Base-by-base conservation (phyloP, 352 stramenopile species). In the Pythium aphanidermatum region DNA sequence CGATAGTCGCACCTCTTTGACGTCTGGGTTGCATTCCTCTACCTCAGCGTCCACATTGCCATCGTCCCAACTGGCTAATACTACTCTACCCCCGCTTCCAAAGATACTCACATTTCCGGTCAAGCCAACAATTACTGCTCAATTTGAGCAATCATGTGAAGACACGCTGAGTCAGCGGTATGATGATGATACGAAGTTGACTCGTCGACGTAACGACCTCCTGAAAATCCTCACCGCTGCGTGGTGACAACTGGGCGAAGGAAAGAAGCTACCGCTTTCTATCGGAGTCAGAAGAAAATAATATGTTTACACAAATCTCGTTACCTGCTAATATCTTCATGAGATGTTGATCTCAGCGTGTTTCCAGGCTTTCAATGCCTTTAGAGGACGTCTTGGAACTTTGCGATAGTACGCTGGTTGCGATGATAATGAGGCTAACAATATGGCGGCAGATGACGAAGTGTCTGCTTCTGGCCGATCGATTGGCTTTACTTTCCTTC, bases 341-440 rank as follows among this genome's bases (percentile, higher is more conserved):
- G 64, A 17, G 40, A 45, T 8, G 23, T 29, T 21, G 16, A 19
- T 42, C 14, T 8, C 31, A 13, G 16, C 8, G 8, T 74, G 69
- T 36, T 79, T 79, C 77, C 77, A 89, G 36, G 61, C 74, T 50
- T 89, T 89, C 12, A 74, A 71, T 16, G 77, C 74, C 41, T 90
- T 90, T 13, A 90, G 41, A 6, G 77, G 77, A 19, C 77, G 60
- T 33, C 60, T 78, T 0, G 77, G 77, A 17, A 90, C 68, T 49
- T 83, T 87, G 0, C 77, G 77, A 31, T 86, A 90, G 23, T 70
- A 60, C 17, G 48, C 47, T 42, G 14, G 58, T 44, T 32, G 65
- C 40, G 32, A 67, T 11, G 10, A 68, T 13, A 72, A 63, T 17
- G 58, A 56, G 12, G 25, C 21, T 39, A 66, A 17, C 7, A 62